Evolutionary conservation across 139 green algal genomes (phyloP).

Genomic region (Marvania coccoides): DNA sequence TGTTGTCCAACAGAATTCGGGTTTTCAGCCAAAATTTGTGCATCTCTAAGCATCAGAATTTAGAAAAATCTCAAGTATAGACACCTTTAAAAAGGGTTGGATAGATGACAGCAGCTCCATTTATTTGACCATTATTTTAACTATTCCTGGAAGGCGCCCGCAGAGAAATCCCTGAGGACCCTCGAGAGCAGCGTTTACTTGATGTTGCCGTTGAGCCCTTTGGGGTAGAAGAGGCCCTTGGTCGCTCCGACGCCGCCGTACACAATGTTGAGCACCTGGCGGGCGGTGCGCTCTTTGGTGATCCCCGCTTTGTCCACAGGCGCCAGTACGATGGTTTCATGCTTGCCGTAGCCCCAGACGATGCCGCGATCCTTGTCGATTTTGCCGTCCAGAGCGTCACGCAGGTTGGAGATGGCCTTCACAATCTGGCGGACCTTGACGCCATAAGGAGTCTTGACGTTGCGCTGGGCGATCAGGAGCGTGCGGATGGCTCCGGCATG

Average conservation of each 20-base stretch:
- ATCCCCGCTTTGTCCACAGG: background rate
- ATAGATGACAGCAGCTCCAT: no score
- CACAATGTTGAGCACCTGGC: constrained; percentile 32
- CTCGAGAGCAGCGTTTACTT: no score
- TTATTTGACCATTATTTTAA: no score
- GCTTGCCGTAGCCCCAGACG: background rate
- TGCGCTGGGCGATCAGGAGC: constrained; percentile 5
- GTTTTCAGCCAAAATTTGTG: no score
- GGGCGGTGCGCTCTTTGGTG: constrained; percentile 3
- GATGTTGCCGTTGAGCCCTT: constrained; percentile 27
- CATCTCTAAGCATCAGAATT: no score
- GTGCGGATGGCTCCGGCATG: constrained; percentile 37
- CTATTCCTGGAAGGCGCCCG: no score
- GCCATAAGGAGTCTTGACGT: background rate
- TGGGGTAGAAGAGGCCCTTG: constrained; percentile 34
- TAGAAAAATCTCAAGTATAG: no score
- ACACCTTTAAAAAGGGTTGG: no score
- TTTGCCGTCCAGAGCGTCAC: constrained; percentile 24
- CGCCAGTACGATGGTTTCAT: background rate
- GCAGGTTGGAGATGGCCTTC: constrained; percentile 25
- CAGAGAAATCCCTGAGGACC: no score
- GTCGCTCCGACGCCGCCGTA: constrained; percentile 14
- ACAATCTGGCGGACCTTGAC: constrained; percentile 10
- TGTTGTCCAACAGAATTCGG: no score
- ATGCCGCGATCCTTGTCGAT: background rate